These are phyloP conservation scores for Coleophoma eucalyptorum DNA, from an alignment of 2,329 filamentous ascomycete species.

Conservation along the genomic window DNA sequence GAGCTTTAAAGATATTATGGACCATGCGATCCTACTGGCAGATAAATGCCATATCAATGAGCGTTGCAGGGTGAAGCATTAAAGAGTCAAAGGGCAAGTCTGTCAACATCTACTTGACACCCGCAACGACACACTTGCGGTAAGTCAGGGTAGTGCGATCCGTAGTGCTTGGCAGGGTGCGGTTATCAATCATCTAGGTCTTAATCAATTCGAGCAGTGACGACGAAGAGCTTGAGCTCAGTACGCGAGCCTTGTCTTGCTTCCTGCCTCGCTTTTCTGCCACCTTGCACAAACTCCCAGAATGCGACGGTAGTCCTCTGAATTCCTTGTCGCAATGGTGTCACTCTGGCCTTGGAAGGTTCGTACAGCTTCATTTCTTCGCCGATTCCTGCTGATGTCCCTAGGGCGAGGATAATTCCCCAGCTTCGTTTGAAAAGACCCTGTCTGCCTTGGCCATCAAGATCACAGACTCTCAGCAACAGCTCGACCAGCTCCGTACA, in stretches of 20 bases:
- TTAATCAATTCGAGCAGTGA: no score
- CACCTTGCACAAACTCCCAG: constrained; percentile 2
- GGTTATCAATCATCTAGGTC: no score
- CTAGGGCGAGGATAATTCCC: constrained; percentile 75
- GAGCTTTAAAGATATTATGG: not conserved
- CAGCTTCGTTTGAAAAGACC: constrained; percentile 89
- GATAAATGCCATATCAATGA: no score
- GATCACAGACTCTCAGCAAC: constrained; percentile 70
- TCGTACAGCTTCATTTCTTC: constrained; percentile 25
- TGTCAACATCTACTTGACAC: no score
- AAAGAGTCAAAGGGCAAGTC: no score
- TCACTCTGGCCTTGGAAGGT: constrained; percentile 86
- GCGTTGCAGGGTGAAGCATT: no score
- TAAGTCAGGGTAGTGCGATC: no score
- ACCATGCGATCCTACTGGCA: not conserved
- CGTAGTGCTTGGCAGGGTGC: no score
- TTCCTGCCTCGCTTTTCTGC: not conserved
- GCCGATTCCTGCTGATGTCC: constrained; percentile 3
- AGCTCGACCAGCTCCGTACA: constrained; percentile 69
- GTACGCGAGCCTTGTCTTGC: no score
- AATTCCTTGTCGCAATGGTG: constrained; percentile 55
- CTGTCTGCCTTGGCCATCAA: constrained; percentile 78
- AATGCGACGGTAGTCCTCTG: constrained; percentile 12
- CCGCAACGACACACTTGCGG: no score
- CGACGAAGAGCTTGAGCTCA: no score